Evolutionary conservation across 1,284 basidiomycete genomes (phyloP).

Genomic region (Rhodotorula mucilaginosa): DNA sequence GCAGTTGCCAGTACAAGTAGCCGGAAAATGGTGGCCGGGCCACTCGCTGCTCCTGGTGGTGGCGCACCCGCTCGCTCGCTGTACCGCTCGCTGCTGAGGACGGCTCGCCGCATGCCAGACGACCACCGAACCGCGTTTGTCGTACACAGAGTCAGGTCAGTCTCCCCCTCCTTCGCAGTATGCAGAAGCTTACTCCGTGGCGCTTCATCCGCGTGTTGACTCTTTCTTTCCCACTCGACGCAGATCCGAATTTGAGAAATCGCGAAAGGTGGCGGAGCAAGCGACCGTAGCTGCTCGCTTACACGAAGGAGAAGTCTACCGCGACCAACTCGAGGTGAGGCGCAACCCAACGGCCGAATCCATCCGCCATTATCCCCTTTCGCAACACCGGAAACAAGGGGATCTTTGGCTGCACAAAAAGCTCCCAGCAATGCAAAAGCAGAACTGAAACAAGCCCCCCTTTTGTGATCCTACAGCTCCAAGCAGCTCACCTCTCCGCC

Average conservation of each 20-base stretch:
- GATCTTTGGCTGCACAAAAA: too few species aligned
- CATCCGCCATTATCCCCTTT: not conserved
- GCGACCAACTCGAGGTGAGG: constrained; percentile 32
- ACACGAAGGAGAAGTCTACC: constrained; percentile 29
- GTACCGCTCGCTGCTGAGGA: constrained; percentile 30
- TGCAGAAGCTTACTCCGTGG: too few species aligned
- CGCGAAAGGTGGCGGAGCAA: not conserved
- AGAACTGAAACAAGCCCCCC: not conserved
- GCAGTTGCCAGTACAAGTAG: too few species aligned
- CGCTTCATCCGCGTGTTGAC: not conserved
- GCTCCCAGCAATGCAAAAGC: too few species aligned
- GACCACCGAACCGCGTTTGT: constrained; percentile 32
- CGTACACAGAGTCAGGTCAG: constrained; percentile 23
- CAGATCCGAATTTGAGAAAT: constrained; percentile 29
- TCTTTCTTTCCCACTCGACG: too few species aligned
- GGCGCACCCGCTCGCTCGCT: constrained; percentile 2
- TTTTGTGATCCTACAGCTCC: not conserved
- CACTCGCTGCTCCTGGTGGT: not conserved
- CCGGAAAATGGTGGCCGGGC: not conserved
- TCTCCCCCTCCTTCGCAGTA: not conserved
- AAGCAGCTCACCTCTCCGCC: constrained; percentile 17
- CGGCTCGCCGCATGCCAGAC: constrained; percentile 28
- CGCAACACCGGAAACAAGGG: not conserved
- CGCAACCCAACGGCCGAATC: too few species aligned
- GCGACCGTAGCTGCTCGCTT: not conserved